Conservation (phyloP, 176 grass and related monocot species). For the Neostapfia colusana region DNA sequence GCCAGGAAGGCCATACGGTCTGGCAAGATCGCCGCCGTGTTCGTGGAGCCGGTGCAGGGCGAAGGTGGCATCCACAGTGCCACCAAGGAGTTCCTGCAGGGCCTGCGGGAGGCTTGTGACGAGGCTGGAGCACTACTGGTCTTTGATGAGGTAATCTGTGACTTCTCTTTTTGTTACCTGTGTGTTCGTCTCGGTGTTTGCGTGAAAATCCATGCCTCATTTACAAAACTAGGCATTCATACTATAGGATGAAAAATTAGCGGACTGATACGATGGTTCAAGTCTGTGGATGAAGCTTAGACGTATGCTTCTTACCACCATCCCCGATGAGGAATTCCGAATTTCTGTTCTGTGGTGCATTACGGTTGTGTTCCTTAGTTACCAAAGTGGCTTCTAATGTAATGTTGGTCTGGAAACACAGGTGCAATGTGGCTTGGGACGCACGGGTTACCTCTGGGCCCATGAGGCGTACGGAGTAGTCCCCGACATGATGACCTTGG, state of each 20-base stretch:
- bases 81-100: constrained; percentile 72
- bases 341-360: not conserved
- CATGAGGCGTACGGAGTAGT: constrained; percentile 55
- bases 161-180: not conserved
- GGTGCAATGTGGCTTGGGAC: constrained; percentile 86
- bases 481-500: constrained; percentile 86
- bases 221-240: not conserved
- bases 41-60: constrained; percentile 86
- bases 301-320: not conserved
- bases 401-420: constrained; percentile 19
- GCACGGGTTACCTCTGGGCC: constrained; percentile 82
- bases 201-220: not conserved
- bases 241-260: not conserved
- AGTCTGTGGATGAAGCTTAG: not conserved
- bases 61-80: constrained; percentile 87
- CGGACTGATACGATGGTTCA: not conserved
- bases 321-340: not conserved
- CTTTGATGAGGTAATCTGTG: constrained; percentile 82
- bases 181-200: not conserved
- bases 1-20: constrained; percentile 48
- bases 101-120: constrained; percentile 64
- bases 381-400: not conserved
- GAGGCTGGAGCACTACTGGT: constrained; percentile 65
- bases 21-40: constrained; percentile 71
- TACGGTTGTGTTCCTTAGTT: not conserved